Base-by-base conservation (phyloP, 1,139 yeast species). In the Pichia sp. region DNA sequence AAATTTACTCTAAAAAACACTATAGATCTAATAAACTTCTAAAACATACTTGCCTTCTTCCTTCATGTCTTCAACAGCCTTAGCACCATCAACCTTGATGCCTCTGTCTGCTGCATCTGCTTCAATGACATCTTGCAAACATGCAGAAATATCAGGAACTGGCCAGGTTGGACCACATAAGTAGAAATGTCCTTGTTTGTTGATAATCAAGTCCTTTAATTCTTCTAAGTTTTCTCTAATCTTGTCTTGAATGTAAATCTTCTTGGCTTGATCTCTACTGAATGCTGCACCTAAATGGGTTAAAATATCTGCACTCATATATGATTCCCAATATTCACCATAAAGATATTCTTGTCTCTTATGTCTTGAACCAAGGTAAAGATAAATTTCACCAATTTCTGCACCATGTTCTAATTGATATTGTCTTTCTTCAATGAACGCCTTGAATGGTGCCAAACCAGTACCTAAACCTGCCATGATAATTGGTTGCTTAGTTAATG, bases 131-230 rank as follows among this genome's bases (percentile, higher is more conserved):
- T 87, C 96, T 62, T 85, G 86, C 58, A 92, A 73, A 59, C 96
- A 95, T 44, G 85, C 87, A 51, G 96, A 87, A 59, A 92, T 86
- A 67, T 90, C 97, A 18, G 97, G 97, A 60, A 92, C 97, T 27
- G 98, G 98, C 98, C 98, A 92, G 2, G 97, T 92, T 41, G 97
- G 97, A 55, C 98, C 98, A 80, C 98, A 92, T 64, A 92, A 76
- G 71, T 92, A 92, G 78, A 92, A 90, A 24, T 89, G 82, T 50
- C 97, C 98, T 48, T 83, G 72, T 69, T 89, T 77, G 52, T 72
- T 70, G 43, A 84, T 84, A 66, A 90, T 79, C 34, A 96, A 94
- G 48, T 80, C 85, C 48, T 86, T 85, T 67, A 92, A 76, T 36
- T 78, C 82, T 49, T 73, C 77, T 61, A 88, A 71, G 52, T 80